phyloP scores from a whole-genome alignment of 768 basidiomycete genomes.

The Lactarius hengduanensis region DNA sequence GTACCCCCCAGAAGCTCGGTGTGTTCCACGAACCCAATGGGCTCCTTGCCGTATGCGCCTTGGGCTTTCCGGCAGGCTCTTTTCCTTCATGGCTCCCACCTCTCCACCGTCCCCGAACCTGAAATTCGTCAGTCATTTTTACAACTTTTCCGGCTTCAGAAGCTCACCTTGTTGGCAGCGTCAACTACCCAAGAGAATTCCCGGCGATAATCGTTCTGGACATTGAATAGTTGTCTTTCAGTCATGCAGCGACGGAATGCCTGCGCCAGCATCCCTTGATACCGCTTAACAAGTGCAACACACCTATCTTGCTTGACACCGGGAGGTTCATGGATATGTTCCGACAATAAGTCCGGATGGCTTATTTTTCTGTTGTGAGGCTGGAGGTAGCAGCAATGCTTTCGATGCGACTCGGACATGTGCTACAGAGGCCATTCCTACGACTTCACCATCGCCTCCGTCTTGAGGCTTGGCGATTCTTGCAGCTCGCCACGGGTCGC shows the following conservation, averaged over 20 bases:
- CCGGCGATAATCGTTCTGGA: background rate
- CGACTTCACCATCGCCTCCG: background rate
- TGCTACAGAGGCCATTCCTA: background rate
- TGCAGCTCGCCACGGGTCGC: no score
- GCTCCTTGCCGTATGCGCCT: no score
- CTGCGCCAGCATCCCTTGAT: background rate
- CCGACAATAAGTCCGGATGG: no score
- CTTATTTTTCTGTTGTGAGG: no score
- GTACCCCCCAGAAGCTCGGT: no score
- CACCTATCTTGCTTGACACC: background rate
- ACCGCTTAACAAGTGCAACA: background rate
- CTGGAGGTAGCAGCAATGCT: background rate
- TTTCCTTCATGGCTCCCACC: no score
- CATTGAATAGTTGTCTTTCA: background rate
- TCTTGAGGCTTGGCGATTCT: no score
- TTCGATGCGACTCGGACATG: background rate
- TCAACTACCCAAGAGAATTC: background rate
- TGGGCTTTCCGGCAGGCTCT: no score
- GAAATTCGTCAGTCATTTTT: background rate
- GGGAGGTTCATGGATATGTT: background rate
- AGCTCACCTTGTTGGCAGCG: background rate
- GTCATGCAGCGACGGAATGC: background rate
- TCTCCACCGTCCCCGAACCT: no score
- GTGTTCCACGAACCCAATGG: no score
- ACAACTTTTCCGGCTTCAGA: background rate